Conservation (phyloP, 768 basidiomycete species). For the Suillus subaureus region DNA sequence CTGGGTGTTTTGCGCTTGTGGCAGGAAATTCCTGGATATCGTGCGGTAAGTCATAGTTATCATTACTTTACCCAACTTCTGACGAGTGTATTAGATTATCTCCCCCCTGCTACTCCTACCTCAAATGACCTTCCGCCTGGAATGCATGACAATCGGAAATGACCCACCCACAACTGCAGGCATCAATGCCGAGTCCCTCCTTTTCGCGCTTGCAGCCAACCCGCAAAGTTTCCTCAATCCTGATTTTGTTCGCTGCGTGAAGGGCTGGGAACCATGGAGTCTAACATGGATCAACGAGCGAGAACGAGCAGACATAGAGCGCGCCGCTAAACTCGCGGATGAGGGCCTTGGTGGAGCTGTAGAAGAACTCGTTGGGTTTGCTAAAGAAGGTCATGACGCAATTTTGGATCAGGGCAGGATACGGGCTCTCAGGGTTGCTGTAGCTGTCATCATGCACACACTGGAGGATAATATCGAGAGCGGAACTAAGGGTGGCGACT, state of each 20-base stretch:
- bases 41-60: slow-evolving; percentile 51
- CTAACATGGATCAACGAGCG: slow-evolving; percentile 63
- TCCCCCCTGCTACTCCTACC: slow-evolving; percentile 73
- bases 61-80: slow-evolving; percentile 11
- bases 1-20: slow-evolving; percentile 52
- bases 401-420: slow-evolving; percentile 50
- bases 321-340: slow-evolving; percentile 67
- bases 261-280: slow-evolving; percentile 62
- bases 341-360: slow-evolving; percentile 66
- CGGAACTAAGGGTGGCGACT: slow-evolving; percentile 42
- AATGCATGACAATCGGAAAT: slow-evolving; percentile 70
- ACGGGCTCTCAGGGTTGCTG: slow-evolving; percentile 62
- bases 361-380: slow-evolving; percentile 50
- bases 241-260: slow-evolving; percentile 60
- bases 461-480: slow-evolving; percentile 46
- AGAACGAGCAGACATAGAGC: slow-evolving; percentile 59
- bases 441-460: slow-evolving; percentile 57
- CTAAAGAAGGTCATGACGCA: slow-evolving; percentile 39
- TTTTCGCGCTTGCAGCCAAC: slow-evolving; percentile 59
- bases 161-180: slow-evolving; percentile 63
- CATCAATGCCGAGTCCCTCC: slow-evolving; percentile 68
- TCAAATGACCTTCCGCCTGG: slow-evolving; percentile 71
- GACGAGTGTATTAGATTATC: slow-evolving; percentile 52
- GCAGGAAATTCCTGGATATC: slow-evolving; percentile 62
- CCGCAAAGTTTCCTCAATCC: slow-evolving; percentile 61